A percentile compares a stretch with the other conserved stretches of the same genome.
These are phyloP conservation scores for Caulochytrium protostelioides DNA, from an alignment of 371 early-diverging fungal genomes.

Conservation along the genomic window DNA sequence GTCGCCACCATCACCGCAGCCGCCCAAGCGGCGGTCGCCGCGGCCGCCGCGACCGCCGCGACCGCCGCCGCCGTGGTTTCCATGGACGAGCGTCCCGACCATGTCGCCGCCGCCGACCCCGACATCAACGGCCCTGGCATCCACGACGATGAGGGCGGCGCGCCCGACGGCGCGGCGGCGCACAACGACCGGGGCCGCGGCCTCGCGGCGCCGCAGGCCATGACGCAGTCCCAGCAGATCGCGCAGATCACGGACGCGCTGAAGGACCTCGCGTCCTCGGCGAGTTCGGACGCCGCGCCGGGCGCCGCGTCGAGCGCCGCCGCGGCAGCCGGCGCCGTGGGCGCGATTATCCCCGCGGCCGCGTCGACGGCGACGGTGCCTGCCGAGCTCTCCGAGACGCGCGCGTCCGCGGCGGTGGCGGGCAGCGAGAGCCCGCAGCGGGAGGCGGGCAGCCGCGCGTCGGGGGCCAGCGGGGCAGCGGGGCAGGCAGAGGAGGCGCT, in stretches of 20 bases:
- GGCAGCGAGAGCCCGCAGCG: too few relatives aligned
- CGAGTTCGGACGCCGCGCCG: not conserved
- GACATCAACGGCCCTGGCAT: not conserved
- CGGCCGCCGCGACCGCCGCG: not conserved
- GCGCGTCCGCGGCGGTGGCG: too few relatives aligned
- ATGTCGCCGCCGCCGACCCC: not conserved
- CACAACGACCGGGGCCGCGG: not conserved
- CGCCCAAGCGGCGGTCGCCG: not conserved
- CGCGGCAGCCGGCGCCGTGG: not conserved
- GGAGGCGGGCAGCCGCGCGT: too few relatives aligned
- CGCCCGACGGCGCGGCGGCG: not conserved
- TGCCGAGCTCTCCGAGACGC: too few relatives aligned
- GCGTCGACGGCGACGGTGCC: not conserved
- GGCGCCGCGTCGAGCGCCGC: not conserved
- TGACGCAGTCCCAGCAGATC: not conserved
- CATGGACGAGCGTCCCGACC: not conserved
- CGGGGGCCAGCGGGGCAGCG: too few relatives aligned
- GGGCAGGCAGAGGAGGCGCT: too few relatives aligned
- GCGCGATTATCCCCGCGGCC: not conserved
- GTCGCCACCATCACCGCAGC: not conserved
- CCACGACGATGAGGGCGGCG: not conserved
- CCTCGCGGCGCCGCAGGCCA: not conserved
- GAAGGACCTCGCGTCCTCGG: not conserved
- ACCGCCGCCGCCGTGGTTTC: not conserved
- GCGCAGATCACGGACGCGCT: not conserved